These are phyloP conservation scores for Mucor piriformis DNA, from an alignment of 371 early-diverging fungal species.

Conservation along the genomic window DNA sequence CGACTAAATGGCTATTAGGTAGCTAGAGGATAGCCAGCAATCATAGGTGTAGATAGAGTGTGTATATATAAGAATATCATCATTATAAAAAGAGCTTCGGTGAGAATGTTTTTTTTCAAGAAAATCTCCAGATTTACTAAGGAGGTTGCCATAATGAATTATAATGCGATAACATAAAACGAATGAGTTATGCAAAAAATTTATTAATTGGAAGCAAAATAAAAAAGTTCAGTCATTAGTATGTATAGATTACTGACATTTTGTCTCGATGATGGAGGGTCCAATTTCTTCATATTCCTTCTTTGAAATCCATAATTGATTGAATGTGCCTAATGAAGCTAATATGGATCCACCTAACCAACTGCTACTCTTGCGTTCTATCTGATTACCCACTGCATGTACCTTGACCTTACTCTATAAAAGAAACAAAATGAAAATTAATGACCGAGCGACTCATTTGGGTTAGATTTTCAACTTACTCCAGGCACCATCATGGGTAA, in stretches of 20 bases:
- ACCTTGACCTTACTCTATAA: slow-evolving; percentile 78
- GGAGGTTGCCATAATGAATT: too few relatives aligned
- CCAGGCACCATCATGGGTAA: slow-evolving; percentile 73
- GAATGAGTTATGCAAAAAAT: too few relatives aligned
- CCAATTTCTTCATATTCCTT: slow-evolving; percentile 94
- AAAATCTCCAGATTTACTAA: too few relatives aligned
- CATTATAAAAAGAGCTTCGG: too few relatives aligned
- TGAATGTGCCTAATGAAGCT: slow-evolving; percentile 93
- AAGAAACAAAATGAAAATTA: not conserved
- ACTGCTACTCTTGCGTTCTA: slow-evolving; percentile 87
- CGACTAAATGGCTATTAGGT: too few relatives aligned
- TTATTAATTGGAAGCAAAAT: not conserved
- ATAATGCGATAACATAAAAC: too few relatives aligned
- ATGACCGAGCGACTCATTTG: not conserved
- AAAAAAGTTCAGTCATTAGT: not conserved
- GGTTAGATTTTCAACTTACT: slow-evolving; percentile 47
- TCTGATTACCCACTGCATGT: slow-evolving; percentile 73
- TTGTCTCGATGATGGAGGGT: slow-evolving; percentile 81
- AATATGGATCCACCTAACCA: slow-evolving; percentile 98
- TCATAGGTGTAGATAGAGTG: too few relatives aligned
- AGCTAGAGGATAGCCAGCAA: too few relatives aligned
- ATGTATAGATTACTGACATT: slow-evolving; percentile 59
- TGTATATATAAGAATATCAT: too few relatives aligned
- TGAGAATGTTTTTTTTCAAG: too few relatives aligned
- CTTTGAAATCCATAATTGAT: slow-evolving; percentile 95